Evolutionary conservation across 192 early-diverging fungal species (phyloP), one percentile per base, ranked within the genome.

Genomic region (Glomus cerebriforme): DNA sequence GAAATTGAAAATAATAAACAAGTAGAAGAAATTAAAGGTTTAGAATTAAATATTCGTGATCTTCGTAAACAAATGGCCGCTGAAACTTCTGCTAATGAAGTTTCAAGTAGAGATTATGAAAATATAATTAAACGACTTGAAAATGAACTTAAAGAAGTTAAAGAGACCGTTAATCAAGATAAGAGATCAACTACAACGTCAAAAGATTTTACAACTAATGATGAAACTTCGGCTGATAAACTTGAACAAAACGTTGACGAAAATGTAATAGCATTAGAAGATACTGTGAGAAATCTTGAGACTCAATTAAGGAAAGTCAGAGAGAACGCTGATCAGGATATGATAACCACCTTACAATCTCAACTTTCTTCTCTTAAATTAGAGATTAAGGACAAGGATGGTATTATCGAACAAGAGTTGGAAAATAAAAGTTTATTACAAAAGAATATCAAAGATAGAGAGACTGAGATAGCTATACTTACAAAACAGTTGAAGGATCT

Each of bases 181-280:
- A 74, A 60, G 19, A 31, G n/a, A 69, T 13, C 13, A 4, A 13
- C 13, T n/a, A n/a, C 3, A 9, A 9, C n/a, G 22, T 1, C 35
- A 35, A n/a, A 7, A 37, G 8, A 31, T 65, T 92, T 91, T 60
- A 26, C 19, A 2, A 26, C 9, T 27, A 29, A 29, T 64, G 62
- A 64, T 31, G 62, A 29, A 31, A 6, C 27, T 13, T 64, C 62
- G 1, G 24, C 62, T 64, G 62, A 64, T 64, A 64, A 64, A 22
- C 62, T 64, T 64, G 62, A 64, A 64, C 62, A 64, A 64, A 15
- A 64, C 15, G 62, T 29, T 27, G 62, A 64, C 2, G 62, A 64
- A 64, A 64, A 64, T 64, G 26, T 64, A 26, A 64, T 64, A 27
- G 62, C 26, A 64, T 64, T 64, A 9, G 26, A 64, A 64, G 27